Conservation (phyloP, 2,329 filamentous ascomycete species). For the Phaeophleospora eucalypticola region DNA sequence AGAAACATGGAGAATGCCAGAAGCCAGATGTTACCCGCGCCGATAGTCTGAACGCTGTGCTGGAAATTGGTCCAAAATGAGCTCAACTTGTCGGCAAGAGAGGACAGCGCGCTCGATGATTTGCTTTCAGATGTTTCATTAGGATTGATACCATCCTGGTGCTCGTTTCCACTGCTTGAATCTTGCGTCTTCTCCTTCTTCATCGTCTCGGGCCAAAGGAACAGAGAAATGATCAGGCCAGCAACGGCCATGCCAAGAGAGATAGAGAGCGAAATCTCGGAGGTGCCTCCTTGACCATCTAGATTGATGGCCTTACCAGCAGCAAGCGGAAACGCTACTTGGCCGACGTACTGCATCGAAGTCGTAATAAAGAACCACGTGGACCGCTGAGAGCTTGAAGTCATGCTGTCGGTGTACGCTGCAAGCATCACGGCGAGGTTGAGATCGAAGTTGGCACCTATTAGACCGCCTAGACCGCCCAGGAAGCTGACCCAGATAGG, state of each 20-base stretch:
- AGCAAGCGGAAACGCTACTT: conserved; percentile 4
- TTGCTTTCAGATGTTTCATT: background rate
- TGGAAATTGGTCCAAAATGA: conserved; percentile 2
- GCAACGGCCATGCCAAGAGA: conserved; percentile 2
- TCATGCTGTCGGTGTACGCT: conserved; percentile 7
- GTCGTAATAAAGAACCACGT: conserved; percentile 8
- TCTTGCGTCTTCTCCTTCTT: background rate
- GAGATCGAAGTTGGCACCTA: conserved; percentile 9
- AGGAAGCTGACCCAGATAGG: conserved; percentile 10
- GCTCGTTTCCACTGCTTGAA: background rate
- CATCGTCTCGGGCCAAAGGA: conserved; percentile 7
- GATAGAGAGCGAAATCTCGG: conserved; percentile 4
- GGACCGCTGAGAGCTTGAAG: conserved; percentile 1
- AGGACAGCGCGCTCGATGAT: background rate
- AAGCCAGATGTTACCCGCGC: background rate
- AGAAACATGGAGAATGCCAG: conserved; percentile 4
- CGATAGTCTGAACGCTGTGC: conserved; percentile 3
- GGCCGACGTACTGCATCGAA: conserved; percentile 9
- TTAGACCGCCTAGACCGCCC: conserved; percentile 7
- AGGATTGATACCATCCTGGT: background rate
- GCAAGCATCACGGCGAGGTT: conserved; percentile 8
- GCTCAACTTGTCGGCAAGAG: background rate
- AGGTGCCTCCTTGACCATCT: conserved; percentile 6
- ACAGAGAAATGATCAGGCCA: conserved; percentile 3
- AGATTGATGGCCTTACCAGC: conserved; percentile 7